Base-by-base conservation (phyloP, 2,329 filamentous ascomycete species). In the Akanthomyces lecanii region DNA sequence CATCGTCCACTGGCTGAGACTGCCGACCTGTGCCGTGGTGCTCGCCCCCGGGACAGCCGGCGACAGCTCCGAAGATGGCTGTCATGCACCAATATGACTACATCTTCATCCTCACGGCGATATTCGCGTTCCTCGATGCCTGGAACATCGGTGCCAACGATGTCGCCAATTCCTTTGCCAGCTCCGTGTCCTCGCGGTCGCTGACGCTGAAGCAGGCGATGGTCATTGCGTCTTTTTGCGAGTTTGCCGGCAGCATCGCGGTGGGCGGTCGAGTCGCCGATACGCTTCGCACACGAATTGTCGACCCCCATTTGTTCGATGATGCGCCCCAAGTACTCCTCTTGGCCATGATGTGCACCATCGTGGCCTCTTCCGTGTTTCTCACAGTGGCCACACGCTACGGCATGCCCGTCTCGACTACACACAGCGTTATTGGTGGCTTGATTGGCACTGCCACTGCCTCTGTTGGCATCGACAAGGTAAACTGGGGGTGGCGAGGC, bases 121-220 rank as follows among this genome's bases (percentile, higher is more conserved):
- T 85, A 61, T 85, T 85, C 71, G 81, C 83, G 33, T 78, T 83
- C 61, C 78, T 86, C 36, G 83, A 85, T 73, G 82, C 82, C 23
- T 86, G 79, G 79, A 85, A 85, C 71, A 85, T 85, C 66, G 83
- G 83, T 66, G 79, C 79, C 68, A 81, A 79, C 68, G 79, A 81
- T 77, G 78, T 80, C 57, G 78, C 78, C 67, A 81, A 80, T 69
- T 78, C 77, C 0, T 81, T 78, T 63, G 78, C 79, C 21, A 79
- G 78, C 14, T 79, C 78, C 18, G 77, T 81, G 40, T 76, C 78
- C 10, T 79, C 78, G 16, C 73, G 78, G 45, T 79, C 77, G 40
- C 70, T 81, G 62, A 79, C 78, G n/a, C 72, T 79, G 69, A 76
- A 76, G 68, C 78, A 79, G 70, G 74, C 79, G 61, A 79, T 81